Conservation (phyloP, 1,284 basidiomycete species). For the Agaricales sp. region DNA sequence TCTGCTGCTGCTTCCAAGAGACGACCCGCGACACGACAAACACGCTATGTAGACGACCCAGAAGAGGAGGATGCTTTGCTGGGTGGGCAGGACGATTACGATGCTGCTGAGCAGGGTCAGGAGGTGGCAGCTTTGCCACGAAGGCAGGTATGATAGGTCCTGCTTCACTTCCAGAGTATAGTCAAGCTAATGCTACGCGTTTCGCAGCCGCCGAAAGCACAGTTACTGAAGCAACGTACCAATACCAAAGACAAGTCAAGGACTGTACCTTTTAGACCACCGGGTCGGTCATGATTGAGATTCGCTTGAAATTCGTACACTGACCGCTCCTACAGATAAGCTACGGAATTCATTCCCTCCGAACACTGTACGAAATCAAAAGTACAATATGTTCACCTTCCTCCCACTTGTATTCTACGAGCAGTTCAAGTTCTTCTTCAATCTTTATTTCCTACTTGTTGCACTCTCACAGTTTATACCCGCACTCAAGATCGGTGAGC, state of each 20-base stretch:
- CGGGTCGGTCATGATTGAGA: slow-evolving; percentile 12
- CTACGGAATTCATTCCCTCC: slow-evolving; percentile 39
- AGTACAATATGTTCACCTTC: slow-evolving; percentile 94
- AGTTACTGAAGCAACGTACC: slow-evolving; percentile 15
- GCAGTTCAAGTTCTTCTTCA: slow-evolving; percentile 99
- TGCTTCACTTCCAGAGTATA: no score
- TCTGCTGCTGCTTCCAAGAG: neutral
- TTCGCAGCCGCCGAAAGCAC: slow-evolving; percentile 17
- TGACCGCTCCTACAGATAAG: slow-evolving; percentile 21
- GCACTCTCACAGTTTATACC: slow-evolving; percentile 95
- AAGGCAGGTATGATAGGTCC: slow-evolving; percentile 15
- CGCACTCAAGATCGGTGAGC: slow-evolving; percentile 86
- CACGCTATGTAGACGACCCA: slow-evolving; percentile 10
- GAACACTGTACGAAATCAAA: slow-evolving; percentile 95
- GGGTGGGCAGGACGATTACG: slow-evolving; percentile 19
- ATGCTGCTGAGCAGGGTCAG: slow-evolving; percentile 12
- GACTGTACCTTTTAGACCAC: slow-evolving; percentile 14
- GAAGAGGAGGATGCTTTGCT: slow-evolving; percentile 35
- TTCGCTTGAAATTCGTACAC: slow-evolving; percentile 15
- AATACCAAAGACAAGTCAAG: neutral
- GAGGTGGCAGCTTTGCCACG: slow-evolving; percentile 14
- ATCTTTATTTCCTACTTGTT: slow-evolving; percentile 96
- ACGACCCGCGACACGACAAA: neutral
- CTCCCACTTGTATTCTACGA: slow-evolving; percentile 96
- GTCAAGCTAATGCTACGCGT: no score